Conservation (phyloP, 2,329 filamentous ascomycete species). For the Epichloe coenophiala region DNA sequence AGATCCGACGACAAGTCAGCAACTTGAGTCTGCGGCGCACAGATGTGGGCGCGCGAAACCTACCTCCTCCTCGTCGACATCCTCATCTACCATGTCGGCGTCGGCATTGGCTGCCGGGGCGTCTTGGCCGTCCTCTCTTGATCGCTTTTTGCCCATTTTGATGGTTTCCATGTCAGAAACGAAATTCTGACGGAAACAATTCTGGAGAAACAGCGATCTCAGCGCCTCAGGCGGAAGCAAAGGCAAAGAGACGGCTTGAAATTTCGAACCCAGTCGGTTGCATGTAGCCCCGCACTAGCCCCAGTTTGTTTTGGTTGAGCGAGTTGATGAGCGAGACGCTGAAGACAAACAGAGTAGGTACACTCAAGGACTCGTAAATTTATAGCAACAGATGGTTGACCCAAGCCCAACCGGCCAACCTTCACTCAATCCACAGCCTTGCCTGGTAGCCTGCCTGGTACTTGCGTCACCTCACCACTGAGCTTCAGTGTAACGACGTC, state of each 20-base stretch:
- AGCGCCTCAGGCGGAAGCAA: no score
- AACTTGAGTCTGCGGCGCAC: not conserved
- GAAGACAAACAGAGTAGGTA: no score
- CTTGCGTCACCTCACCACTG: not conserved
- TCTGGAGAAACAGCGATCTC: no score
- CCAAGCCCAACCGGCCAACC: no score
- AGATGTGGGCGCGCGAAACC: conserved; percentile 1
- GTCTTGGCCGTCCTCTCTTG: conserved; percentile 33
- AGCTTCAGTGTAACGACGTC: not conserved
- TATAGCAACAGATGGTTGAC: no score
- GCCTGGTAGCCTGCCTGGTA: not conserved
- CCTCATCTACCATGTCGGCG: conserved; percentile 36
- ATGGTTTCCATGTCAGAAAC: not conserved
- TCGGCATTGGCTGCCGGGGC: conserved; percentile 26
- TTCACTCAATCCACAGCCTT: not conserved
- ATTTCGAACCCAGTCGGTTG: no score
- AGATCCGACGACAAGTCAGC: conserved; percentile 1
- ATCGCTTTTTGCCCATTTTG: conserved; percentile 37
- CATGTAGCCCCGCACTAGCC: no score
- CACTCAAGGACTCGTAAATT: no score
- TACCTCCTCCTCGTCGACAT: conserved; percentile 42
- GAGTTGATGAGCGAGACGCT: no score
- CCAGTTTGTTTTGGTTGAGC: no score
- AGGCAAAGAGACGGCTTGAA: not conserved
- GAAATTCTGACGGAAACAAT: not conserved